A percentile compares a stretch with the other conserved stretches of the same genome.
phyloP scores from a whole-genome alignment of 345 rosid species.

The Lagerstroemia speciosa region DNA sequence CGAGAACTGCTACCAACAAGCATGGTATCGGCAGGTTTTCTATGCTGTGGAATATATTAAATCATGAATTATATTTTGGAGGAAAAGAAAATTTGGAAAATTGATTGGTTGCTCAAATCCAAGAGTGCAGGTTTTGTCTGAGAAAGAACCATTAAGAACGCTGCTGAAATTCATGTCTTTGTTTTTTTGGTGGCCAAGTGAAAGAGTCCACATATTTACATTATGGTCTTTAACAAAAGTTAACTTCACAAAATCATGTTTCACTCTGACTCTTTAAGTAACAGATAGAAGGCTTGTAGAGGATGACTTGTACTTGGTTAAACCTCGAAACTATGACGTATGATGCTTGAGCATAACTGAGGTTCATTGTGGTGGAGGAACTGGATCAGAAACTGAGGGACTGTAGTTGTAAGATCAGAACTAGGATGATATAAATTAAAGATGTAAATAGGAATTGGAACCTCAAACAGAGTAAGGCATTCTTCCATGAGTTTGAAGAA shows the following conservation, averaged over 20 bases:
- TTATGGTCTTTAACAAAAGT: background rate
- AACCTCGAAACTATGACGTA: too few relatives aligned
- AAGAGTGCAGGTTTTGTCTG: background rate
- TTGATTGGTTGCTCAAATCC: too few relatives aligned
- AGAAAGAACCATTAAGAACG: background rate
- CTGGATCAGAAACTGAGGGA: background rate
- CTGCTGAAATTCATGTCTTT: too few relatives aligned
- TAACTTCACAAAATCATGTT: background rate
- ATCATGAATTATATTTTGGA: background rate
- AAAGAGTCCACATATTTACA: background rate
- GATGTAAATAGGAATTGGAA: constrained; percentile 20
- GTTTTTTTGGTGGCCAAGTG: background rate
- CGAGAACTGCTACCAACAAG: constrained; percentile 85
- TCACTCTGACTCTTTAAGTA: too few relatives aligned
- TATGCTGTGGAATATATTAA: constrained; percentile 58
- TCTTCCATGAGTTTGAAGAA: constrained; percentile 98
- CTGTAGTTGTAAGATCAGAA: background rate
- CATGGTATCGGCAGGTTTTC: constrained; percentile 81
- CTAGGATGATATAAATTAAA: constrained; percentile 4
- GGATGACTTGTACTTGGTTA: background rate
- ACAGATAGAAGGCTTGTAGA: too few relatives aligned
- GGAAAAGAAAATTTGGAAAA: background rate
- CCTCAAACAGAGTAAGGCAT: constrained; percentile 94
- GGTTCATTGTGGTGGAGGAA: background rate
- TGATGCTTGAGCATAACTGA: too few relatives aligned